phyloP scores from a whole-genome alignment of 768 basidiomycete species.

The Mycena pura region DNA sequence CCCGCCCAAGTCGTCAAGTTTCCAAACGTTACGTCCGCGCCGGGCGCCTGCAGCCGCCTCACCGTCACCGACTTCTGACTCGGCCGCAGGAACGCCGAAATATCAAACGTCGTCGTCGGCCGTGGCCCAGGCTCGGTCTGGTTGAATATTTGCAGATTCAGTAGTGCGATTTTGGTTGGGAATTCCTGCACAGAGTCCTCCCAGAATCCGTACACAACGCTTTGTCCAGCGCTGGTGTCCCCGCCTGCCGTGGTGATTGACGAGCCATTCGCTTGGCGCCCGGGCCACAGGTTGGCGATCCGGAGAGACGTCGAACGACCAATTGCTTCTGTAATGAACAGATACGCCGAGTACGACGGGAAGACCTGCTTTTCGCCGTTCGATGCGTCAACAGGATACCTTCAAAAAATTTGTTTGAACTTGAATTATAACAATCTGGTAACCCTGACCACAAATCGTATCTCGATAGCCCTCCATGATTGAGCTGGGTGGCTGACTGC shows the following conservation, averaged over 20 bases:
- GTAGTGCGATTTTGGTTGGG: conserved; percentile 53
- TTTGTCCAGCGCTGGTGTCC: conserved; percentile 53
- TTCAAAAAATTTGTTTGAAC: conserved; percentile 23
- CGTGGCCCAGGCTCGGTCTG: conserved; percentile 49
- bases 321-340: conserved; percentile 57
- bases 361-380: conserved; percentile 59
- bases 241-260: conserved; percentile 58
- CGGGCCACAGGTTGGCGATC: conserved; percentile 58
- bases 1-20: conserved; percentile 59
- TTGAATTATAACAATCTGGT: no score
- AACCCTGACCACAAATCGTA: conserved; percentile 53
- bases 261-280: conserved; percentile 57
- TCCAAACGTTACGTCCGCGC: conserved; percentile 52
- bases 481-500: conserved; percentile 56
- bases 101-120: conserved; percentile 52
- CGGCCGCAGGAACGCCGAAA: conserved; percentile 46
- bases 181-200: conserved; percentile 40
- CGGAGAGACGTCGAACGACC: conserved; percentile 50
- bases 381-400: conserved; percentile 55
- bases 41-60: conserved; percentile 52
- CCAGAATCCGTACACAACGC: conserved; percentile 62
- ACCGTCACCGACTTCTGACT: conserved; percentile 41
- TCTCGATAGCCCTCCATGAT: conserved; percentile 53
- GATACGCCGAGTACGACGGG: conserved; percentile 59
- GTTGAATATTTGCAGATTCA: conserved; percentile 61